These are phyloP conservation scores for Neurospora sp. DNA, from an alignment of 2,329 filamentous ascomycete genomes.

Conservation along the genomic window DNA sequence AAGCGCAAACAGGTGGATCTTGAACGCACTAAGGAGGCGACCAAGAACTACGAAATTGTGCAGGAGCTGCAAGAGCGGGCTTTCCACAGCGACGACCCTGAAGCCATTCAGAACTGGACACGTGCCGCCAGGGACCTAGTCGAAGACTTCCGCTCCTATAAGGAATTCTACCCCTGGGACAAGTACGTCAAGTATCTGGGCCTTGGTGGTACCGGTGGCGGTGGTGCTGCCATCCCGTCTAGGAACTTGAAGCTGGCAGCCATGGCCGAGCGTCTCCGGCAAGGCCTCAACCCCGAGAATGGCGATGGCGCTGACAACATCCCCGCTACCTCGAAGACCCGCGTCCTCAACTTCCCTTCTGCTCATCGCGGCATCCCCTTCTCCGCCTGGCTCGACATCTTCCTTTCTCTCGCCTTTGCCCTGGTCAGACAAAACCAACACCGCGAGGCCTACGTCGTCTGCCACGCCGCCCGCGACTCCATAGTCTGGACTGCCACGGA, in stretches of 20 bases:
- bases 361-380: conserved; percentile 66
- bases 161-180: conserved; percentile 57
- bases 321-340: conserved; percentile 11
- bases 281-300: conserved; percentile 26
- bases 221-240: conserved; percentile 23
- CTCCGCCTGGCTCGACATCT: conserved; percentile 77
- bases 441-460: conserved; percentile 68
- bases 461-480: conserved; percentile 68
- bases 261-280: conserved; percentile 46
- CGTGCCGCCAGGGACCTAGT: conserved; percentile 47
- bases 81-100: conserved; percentile 22
- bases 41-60: conserved; percentile 32
- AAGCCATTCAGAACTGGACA: conserved; percentile 46
- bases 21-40: conserved; percentile 21
- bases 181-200: conserved; percentile 52
- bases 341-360: conserved; percentile 20
- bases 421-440: conserved; percentile 59
- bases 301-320: conserved; percentile 22
- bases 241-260: conserved; percentile 37
- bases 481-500: conserved; percentile 68
- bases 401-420: conserved; percentile 75
- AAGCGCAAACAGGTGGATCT: conserved; percentile 35
- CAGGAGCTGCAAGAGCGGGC: conserved; percentile 26
- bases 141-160: conserved; percentile 54
- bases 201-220: conserved; percentile 23